phyloP scores from a whole-genome alignment of 1,139 yeast species.

The Pichia sp. region DNA sequence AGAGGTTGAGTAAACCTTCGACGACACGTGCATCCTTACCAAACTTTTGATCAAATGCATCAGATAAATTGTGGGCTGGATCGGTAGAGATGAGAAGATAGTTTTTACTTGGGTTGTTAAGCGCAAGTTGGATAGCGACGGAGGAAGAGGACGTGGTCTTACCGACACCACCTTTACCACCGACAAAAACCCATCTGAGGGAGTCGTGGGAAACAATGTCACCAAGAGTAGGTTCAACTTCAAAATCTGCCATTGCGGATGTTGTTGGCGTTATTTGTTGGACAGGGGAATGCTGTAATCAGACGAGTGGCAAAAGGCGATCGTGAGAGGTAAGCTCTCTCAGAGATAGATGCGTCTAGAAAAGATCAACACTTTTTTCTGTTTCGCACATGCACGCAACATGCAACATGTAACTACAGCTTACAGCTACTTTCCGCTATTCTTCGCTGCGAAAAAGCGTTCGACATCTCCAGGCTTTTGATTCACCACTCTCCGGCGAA shows the following conservation, averaged over 20 bases:
- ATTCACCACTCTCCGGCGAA: too few relatives aligned
- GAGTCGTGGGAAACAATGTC: conserved; percentile 59
- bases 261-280: not conserved
- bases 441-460: too few relatives aligned
- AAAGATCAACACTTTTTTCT: too few relatives aligned
- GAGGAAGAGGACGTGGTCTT: conserved; percentile 97
- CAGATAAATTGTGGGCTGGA: conserved; percentile 96
- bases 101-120: conserved; percentile 72
- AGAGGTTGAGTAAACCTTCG: conserved; percentile 77
- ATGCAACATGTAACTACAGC: too few relatives aligned
- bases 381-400: too few relatives aligned
- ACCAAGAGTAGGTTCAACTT: conserved; percentile 60
- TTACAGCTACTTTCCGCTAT: too few relatives aligned
- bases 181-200: conserved; percentile 94
- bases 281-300: too few relatives aligned
- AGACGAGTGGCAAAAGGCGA: too few relatives aligned
- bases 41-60: conserved; percentile 96
- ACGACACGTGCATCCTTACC: conserved; percentile 95
- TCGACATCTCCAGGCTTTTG: too few relatives aligned
- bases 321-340: too few relatives aligned
- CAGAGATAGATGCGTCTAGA: too few relatives aligned
- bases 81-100: conserved; percentile 91
- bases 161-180: conserved; percentile 99
- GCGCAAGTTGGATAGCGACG: conserved; percentile 82
- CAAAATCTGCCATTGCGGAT: conserved; percentile 29